Base-by-base conservation (phyloP, 192 early-diverging fungal species). In the Chytriomyces sp. region DNA sequence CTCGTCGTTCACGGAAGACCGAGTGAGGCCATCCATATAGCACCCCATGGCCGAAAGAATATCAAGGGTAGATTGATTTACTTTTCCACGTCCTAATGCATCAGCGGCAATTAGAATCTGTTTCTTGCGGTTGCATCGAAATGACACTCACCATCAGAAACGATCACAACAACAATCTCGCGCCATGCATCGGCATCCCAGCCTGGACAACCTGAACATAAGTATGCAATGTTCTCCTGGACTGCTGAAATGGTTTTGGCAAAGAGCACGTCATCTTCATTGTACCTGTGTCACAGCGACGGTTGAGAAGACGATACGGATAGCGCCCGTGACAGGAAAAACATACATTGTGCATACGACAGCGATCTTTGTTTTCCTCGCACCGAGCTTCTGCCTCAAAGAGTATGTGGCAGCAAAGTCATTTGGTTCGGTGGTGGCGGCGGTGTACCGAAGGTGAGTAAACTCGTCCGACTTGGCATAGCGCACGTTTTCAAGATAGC, bases 271-370 rank as follows among this genome's bases (percentile, higher is more conserved):
- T 86, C 88, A 43, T 89, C 84, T 75, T 92, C 91, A 79, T 85
- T 78, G 77, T 86, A 79, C 93, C 94, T 95, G 50, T 60, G 20
- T 57, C 16, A 13, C 2, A 13, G 53, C 20, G 20, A 13, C 16
- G 13, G 53, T 57, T 57, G 16, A 57, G 53, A 13, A 57, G 2
- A n/a, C 16, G 20, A 57, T 20, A 57, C 53, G 13, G 16, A 57
- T 2, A n/a, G 53, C 13, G 2, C 53, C 18, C 53, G 5, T 20
- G 53, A 57, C 16, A 57, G 53, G 0, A 35, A 57, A 57, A 13
- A 67, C 80, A 6, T 89, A 93, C 92, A 93, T 93, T 49, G 92
- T 93, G 5, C 92, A 71, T 46, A 93, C 91, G 47, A 92, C 84
- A 47, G 91, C 89, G 7, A 93, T 74, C 75, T 92, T 92, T 9